Evolutionary conservation across 164 flowering plant species (phyloP), one percentile per base, ranked within the genome.

Genomic region (Chimonanthus praecox): DNA sequence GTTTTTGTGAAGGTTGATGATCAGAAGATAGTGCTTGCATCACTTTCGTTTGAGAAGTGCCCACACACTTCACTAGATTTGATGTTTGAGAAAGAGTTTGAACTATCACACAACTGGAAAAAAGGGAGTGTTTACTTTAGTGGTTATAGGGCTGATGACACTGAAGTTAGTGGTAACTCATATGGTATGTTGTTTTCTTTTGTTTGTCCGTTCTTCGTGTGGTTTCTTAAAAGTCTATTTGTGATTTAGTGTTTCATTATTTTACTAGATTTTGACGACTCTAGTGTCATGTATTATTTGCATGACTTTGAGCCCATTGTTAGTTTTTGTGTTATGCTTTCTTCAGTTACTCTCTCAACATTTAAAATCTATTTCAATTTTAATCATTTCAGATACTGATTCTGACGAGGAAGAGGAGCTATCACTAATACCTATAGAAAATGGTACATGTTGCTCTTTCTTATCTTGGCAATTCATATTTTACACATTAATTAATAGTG

Each of bases 81-180:
- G 73, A 87, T 91, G 0, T 84, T 93, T 73, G 91, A 91, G 76
- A 84, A 85, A 69, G 91, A 88, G 33, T 91, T 93, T 84, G 95
- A 90, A 79, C 86, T 91, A 9, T 93, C 97, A 10, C 98, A 90
- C 84, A 88, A 84, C 75, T 88, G 89, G 85, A 91, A 91, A 74
- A 72, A 76, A 79, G 94, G 94, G 45, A 91, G 94, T 67, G 83
- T 93, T 11, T 86, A 80, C 86, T 88, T 91, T 58, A 68, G 78
- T 70, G 97, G 98, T 6, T 93, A 89, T 76, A 81, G 71, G 66
- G 46, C 86, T 44, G 45, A 16, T 6, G 11, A 9, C 11, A 1
- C 50, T 4, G 74, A 71, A 2, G 86, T 47, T 49, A 0, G 46
- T 6, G 4, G 13, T 44, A 9, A 45, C 44, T 58, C 20, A 8